Evolutionary conservation across 345 rosid genomes (phyloP).

Genomic region (Brassica cretica): DNA sequence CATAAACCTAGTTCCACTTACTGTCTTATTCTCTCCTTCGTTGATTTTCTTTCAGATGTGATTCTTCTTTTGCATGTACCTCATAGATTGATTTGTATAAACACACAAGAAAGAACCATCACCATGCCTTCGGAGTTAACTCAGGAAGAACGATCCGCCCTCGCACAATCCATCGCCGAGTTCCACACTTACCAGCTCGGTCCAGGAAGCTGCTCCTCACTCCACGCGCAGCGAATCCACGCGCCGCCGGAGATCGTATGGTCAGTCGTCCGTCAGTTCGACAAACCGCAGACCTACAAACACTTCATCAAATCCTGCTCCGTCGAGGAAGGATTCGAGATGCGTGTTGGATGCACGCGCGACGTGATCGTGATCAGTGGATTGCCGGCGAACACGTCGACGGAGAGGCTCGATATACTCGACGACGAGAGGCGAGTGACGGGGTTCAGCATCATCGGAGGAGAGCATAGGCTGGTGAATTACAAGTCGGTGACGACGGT

Average conservation of each 20-base stretch:
- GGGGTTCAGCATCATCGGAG: slow-evolving; percentile 78
- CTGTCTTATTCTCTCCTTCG: neutral
- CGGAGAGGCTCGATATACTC: slow-evolving; percentile 75
- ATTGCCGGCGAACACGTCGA: slow-evolving; percentile 73
- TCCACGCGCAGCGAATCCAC: slow-evolving; percentile 60
- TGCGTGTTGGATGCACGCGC: slow-evolving; percentile 68
- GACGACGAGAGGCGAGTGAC: slow-evolving; percentile 63
- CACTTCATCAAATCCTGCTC: slow-evolving; percentile 81
- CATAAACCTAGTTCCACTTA: neutral
- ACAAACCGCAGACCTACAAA: slow-evolving; percentile 71
- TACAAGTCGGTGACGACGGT: slow-evolving; percentile 77
- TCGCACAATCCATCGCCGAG: slow-evolving; percentile 50
- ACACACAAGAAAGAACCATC: slow-evolving; percentile 32
- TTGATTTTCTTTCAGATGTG: neutral
- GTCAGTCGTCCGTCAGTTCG: slow-evolving; percentile 72
- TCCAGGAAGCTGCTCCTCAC: slow-evolving; percentile 63
- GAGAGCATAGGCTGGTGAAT: slow-evolving; percentile 78
- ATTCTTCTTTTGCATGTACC: neutral
- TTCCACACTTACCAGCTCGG: slow-evolving; percentile 66
- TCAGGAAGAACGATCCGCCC: slow-evolving; percentile 52
- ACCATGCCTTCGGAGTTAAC: slow-evolving; percentile 58
- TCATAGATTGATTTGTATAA: neutral
- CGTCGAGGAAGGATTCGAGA: slow-evolving; percentile 46
- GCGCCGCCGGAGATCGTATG: slow-evolving; percentile 69
- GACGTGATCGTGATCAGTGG: slow-evolving; percentile 81